Base-by-base conservation (phyloP, 1,284 basidiomycete genomes). In the Phellopilus nigrolimitatus region DNA sequence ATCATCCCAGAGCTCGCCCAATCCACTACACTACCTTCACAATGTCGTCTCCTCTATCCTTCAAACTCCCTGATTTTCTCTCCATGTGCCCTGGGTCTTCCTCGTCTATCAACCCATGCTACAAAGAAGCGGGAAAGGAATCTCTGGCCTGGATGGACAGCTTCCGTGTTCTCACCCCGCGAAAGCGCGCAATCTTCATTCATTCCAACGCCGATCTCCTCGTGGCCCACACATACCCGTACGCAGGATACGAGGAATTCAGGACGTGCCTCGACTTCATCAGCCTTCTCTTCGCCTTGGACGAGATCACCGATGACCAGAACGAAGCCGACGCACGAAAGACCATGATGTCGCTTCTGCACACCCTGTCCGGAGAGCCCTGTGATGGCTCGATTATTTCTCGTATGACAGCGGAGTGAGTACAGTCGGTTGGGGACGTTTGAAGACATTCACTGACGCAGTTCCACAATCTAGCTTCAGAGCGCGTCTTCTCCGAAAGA, bases 261-360 rank as follows among this genome's bases (percentile, higher is more conserved):
- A 72, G 82, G 47, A 80, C 75, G 0, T 74, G 71, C 38, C 82
- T 79, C 58, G 82, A 85, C 64, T 81, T 82, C 57, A 73, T 84
- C 57, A 82, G 84, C 57, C 67, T 81, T 15, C 72, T 86, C 17
- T 85, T 84, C 64, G 79, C 82, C 38, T 70, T 84, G 49, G 84
- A 87, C 61, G 83, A 85, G 63, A 71, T 84, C 55, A 84, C 79
- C 60, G 82, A 86, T 59, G 81, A 83, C 47, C 82, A 83, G 65
- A 73, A 68, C 56, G 76, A 75, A 19, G 65, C 66, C 51, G 80
- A 78, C 49, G 82, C 81, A 27, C 68, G 71, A 33, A 63, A 67
- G 33, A 82, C 79, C 33, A 77, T 80, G 17, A 67, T 72, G 31
- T 68, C 76, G 17, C 78, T 80, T 56, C 66, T 79, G 47, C 71